These are phyloP conservation scores for Epichloe hybrida DNA, from an alignment of 2,329 filamentous ascomycete genomes.

Conservation along the genomic window DNA sequence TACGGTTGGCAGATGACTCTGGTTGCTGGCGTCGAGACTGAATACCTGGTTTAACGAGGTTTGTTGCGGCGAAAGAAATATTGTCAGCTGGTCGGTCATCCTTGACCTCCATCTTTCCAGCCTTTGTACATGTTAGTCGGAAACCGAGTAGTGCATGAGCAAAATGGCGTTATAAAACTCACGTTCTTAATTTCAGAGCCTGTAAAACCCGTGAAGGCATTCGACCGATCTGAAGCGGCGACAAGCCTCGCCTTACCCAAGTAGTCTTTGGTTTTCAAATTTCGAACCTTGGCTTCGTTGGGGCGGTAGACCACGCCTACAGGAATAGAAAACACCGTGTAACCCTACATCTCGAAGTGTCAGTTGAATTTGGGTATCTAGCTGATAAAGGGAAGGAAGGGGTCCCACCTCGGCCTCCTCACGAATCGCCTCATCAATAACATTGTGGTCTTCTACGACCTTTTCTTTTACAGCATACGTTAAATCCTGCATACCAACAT, in stretches of 20 bases:
- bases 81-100: slow-evolving; percentile 76
- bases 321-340: slow-evolving; percentile 96
- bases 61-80: slow-evolving; percentile 83
- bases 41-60: slow-evolving; percentile 79
- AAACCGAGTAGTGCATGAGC: not conserved
- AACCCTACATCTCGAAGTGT: slow-evolving; percentile 48
- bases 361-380: not conserved
- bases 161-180: slow-evolving; percentile 13
- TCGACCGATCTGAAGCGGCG: slow-evolving; percentile 68
- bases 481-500: slow-evolving; percentile 82
- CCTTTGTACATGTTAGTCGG: slow-evolving; percentile 21
- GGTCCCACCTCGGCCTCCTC: slow-evolving; percentile 73
- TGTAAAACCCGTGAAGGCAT: slow-evolving; percentile 71
- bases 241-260: slow-evolving; percentile 91
- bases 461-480: slow-evolving; percentile 89
- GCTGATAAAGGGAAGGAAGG: not conserved
- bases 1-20: slow-evolving; percentile 64
- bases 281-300: slow-evolving; percentile 96
- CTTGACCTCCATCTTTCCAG: slow-evolving; percentile 40
- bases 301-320: slow-evolving; percentile 91
- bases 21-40: slow-evolving; percentile 72
- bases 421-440: slow-evolving; percentile 91
- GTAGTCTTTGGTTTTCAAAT: slow-evolving; percentile 95
- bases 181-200: slow-evolving; percentile 68
- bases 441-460: slow-evolving; percentile 88